Conservation (phyloP, 192 early-diverging fungal genomes). For the Coemansia sp. region DNA sequence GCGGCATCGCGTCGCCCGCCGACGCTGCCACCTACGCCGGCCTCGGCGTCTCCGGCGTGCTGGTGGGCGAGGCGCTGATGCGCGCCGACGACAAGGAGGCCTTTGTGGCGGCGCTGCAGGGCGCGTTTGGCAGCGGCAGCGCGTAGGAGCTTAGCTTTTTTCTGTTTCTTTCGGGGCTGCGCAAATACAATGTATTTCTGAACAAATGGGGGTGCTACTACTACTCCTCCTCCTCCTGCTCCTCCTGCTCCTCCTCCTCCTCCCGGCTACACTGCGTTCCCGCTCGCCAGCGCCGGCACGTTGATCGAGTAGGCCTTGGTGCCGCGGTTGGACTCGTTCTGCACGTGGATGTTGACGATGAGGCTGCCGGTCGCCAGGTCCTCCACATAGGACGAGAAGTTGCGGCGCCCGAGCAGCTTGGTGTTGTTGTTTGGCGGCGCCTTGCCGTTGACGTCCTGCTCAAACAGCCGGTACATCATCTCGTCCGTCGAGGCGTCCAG, state of each 20-base stretch:
- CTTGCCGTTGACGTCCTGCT: conserved; percentile 67
- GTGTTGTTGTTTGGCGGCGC: conserved; percentile 50
- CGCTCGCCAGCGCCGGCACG: conserved; percentile 37
- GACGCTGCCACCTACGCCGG: conserved; percentile 83
- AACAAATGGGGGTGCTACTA: neutral
- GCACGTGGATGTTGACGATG: conserved; percentile 58
- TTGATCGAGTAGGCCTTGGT: conserved; percentile 55
- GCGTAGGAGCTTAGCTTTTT: neutral
- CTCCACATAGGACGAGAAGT: conserved; percentile 60
- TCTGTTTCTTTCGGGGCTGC: conserved; percentile 36
- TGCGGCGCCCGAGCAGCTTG: conserved; percentile 63
- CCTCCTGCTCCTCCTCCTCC: too few species aligned
- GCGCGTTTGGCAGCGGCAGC: neutral
- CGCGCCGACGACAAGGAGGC: conserved; percentile 67
- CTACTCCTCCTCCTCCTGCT: too few species aligned
- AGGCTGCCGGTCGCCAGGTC: conserved; percentile 31
- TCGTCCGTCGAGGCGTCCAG: conserved; percentile 68
- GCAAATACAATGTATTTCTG: conserved; percentile 76
- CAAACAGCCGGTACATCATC: conserved; percentile 72
- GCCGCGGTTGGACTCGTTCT: conserved; percentile 56
- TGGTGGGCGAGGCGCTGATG: conserved; percentile 98
- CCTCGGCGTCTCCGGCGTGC: conserved; percentile 76
- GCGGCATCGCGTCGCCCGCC: conserved; percentile 79
- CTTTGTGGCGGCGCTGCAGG: conserved; percentile 72
- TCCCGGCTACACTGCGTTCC: conserved; percentile 17